A percentile compares a stretch with the other conserved stretches of the same genome.
Conservation (phyloP, 1,139 yeast species). For the Suzukiozyma palmioleophila region DNA sequence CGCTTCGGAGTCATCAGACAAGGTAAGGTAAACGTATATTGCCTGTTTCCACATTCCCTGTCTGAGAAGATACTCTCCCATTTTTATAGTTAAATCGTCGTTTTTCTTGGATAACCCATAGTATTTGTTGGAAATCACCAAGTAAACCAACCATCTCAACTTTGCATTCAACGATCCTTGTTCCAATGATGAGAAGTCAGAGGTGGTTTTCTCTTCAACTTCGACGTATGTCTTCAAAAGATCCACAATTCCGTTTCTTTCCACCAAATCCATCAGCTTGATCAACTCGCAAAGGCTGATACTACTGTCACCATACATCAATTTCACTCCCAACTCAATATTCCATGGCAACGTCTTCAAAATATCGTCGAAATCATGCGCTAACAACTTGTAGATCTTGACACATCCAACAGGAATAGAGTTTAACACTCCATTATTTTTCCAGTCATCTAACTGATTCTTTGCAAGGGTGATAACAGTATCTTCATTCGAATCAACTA, state of each 20-base stretch:
- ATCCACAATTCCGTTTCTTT: constrained; percentile 15
- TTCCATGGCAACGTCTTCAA: constrained; percentile 61
- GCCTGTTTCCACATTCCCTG: constrained; percentile 57
- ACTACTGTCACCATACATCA: constrained; percentile 56
- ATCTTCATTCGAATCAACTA: constrained; percentile 65
- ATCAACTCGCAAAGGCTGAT: constrained; percentile 41
- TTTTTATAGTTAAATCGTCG: constrained; percentile 44
- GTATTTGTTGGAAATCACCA: constrained; percentile 26
- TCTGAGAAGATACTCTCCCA: constrained; percentile 51
- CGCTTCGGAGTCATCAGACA: constrained; percentile 40
- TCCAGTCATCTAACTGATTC: constrained; percentile 67
- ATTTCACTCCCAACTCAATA: constrained; percentile 50
- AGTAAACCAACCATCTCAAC: constrained; percentile 54
- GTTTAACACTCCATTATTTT: constrained; percentile 28
- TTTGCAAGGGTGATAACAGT: constrained; percentile 52
- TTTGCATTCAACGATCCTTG: constrained; percentile 21
- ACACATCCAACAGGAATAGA: constrained; percentile 51
- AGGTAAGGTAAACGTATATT: constrained; percentile 54
- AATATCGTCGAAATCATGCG: constrained; percentile 49
- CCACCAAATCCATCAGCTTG: constrained; percentile 13
- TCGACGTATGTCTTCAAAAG: constrained; percentile 19
- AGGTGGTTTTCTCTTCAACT: constrained; percentile 7
- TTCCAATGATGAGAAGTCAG: constrained; percentile 7
- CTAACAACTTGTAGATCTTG: constrained; percentile 59
- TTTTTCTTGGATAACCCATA: constrained; percentile 3